Base-by-base conservation (phyloP, 768 basidiomycete species). In the Fomitopsis pulvina region DNA sequence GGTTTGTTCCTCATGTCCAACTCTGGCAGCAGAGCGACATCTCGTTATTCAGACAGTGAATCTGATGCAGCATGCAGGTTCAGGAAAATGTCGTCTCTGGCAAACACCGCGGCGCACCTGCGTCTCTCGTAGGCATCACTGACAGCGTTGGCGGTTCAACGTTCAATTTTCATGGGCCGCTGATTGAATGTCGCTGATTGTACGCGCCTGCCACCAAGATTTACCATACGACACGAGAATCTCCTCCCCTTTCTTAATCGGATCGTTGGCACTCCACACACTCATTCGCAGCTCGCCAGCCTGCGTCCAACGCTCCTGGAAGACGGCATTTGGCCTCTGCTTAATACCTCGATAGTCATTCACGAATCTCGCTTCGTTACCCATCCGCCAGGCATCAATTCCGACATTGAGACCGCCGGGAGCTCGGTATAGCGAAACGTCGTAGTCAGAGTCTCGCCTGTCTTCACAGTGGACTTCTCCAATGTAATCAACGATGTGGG, bases 141-240 rank as follows among this genome's bases (percentile, higher is more conserved):
- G n/a, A n/a, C n/a, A n/a, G n/a, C n/a, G n/a, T n/a, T n/a, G n/a
- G n/a, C n/a, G n/a, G n/a, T n/a, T n/a, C n/a, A n/a, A n/a, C n/a
- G n/a, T n/a, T n/a, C n/a, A n/a, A n/a, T n/a, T n/a, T n/a, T n/a
- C n/a, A n/a, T n/a, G n/a, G n/a, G n/a, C n/a, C n/a, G n/a, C n/a
- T n/a, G n/a, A n/a, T n/a, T n/a, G n/a, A n/a, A n/a, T n/a, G n/a
- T n/a, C n/a, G n/a, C n/a, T n/a, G n/a, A n/a, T n/a, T n/a, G 45
- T 45, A 14, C 85, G 73, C 48, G 74, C 72, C 11, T 63, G 69
- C 92, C 91, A 93, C 85, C 87, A 91, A 16, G 76, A 74, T 61
- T 91, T 92, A 20, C 93, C 93, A 62, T 95, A 95, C 11, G 85
- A 88, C 20, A 94, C 87, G 25, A 92, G 61, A 27, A 97, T 77